These are phyloP conservation scores for Xylariales sp. DNA, from an alignment of 2,329 filamentous ascomycete genomes.

Conservation along the genomic window DNA sequence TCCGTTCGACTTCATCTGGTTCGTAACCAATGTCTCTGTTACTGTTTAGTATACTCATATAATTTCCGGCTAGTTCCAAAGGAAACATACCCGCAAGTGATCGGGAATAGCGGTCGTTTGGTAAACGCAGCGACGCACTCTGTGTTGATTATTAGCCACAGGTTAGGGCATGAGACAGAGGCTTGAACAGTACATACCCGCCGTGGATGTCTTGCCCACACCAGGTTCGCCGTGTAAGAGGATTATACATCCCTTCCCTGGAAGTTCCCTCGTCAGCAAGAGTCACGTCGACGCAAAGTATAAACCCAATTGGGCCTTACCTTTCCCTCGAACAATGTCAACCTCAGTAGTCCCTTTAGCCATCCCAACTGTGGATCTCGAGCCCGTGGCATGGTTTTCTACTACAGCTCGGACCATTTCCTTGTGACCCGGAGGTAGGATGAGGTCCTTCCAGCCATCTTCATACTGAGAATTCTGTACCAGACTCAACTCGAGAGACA, in stretches of 20 bases:
- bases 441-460: slow-evolving; percentile 21
- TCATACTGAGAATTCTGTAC: slow-evolving; percentile 10
- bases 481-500: slow-evolving; percentile 13
- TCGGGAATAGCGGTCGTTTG: slow-evolving; percentile 7
- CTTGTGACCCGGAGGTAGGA: slow-evolving; percentile 23
- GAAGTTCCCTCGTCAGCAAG: too few relatives aligned
- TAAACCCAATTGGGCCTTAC: slow-evolving; percentile 11
- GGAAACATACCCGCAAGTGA: slow-evolving; percentile 12
- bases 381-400: slow-evolving; percentile 17
- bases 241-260: slow-evolving; percentile 28
- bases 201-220: slow-evolving; percentile 13
- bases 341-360: slow-evolving; percentile 12
- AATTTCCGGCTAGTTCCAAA: too few relatives aligned
- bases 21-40: slow-evolving; percentile 8
- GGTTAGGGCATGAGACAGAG: neutral
- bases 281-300: neutral
- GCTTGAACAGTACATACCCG: neutral
- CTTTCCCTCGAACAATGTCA: slow-evolving; percentile 26
- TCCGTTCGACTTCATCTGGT: slow-evolving; percentile 2
- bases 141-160: neutral
- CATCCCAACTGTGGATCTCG: slow-evolving; percentile 5
- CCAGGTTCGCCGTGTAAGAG: slow-evolving; percentile 24
- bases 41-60: too few relatives aligned
- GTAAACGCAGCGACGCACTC: slow-evolving; percentile 11
- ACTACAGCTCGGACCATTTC: slow-evolving; percentile 25